These are phyloP conservation scores for Liriodendron chinense DNA, from an alignment of 164 flowering plant species.

Conservation along the genomic window DNA sequence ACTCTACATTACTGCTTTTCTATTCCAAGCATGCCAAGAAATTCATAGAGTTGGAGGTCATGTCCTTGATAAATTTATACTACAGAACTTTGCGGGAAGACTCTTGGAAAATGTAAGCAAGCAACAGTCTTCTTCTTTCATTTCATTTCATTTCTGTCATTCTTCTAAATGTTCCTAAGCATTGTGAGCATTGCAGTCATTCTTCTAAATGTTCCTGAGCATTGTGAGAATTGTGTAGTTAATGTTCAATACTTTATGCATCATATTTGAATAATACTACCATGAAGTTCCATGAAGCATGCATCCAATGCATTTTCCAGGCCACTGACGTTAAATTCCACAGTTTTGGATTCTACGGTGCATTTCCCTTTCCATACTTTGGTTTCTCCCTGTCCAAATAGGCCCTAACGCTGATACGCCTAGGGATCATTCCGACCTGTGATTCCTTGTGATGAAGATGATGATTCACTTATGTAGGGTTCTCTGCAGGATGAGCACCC, in stretches of 20 bases:
- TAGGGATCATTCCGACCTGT: no score
- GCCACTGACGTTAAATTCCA: no score
- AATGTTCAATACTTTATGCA: not conserved
- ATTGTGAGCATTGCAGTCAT: not conserved
- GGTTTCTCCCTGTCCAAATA: no score
- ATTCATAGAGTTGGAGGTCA: slow-evolving; percentile 95
- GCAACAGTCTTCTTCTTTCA: not conserved
- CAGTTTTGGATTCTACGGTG: no score
- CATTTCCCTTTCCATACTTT: no score
- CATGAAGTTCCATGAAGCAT: no score
- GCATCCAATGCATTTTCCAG: no score
- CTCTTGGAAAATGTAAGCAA: slow-evolving; percentile 68
- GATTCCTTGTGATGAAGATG: no score
- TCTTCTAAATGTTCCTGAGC: not conserved
- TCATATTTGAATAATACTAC: no score
- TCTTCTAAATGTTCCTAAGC: not conserved
- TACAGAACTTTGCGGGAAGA: slow-evolving; percentile 63
- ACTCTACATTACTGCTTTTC: slow-evolving; percentile 64
- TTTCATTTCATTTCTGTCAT: not conserved
- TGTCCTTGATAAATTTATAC: slow-evolving; percentile 76
- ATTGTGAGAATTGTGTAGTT: not conserved
- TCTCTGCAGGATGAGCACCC: no score
- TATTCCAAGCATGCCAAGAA: slow-evolving; percentile 88
- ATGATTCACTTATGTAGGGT: no score
- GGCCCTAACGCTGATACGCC: no score